A percentile compares a stretch with the other conserved stretches of the same genome.
Conservation (phyloP, 257 asterid genomes). For the Nicotiana knightiana region DNA sequence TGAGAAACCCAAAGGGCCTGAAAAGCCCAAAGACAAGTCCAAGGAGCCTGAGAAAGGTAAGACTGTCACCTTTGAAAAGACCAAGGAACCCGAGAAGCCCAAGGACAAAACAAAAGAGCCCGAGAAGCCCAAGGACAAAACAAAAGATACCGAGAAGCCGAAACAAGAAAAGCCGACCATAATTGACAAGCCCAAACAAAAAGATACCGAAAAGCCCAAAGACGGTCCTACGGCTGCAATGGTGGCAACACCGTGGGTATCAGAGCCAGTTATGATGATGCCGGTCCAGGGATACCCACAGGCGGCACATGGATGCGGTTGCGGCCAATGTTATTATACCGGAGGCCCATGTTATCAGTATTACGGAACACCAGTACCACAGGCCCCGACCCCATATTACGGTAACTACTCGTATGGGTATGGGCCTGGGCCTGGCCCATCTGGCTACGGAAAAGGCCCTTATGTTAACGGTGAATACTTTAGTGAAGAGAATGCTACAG, state of each 20-base stretch:
- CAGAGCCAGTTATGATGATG: slow-evolving; percentile 18
- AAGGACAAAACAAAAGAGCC: slow-evolving; percentile 22
- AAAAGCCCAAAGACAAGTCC: slow-evolving; percentile 26
- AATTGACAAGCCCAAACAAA: background rate
- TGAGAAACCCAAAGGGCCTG: slow-evolving; percentile 18
- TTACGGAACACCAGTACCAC: slow-evolving; percentile 41
- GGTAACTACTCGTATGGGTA: slow-evolving; percentile 26
- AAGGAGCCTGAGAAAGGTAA: slow-evolving; percentile 20
- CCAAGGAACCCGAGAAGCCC: slow-evolving; percentile 31
- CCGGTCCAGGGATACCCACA: slow-evolving; percentile 43
- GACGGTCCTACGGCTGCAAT: background rate
- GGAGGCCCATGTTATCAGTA: slow-evolving; percentile 49
- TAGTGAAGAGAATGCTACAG: slow-evolving; percentile 45
- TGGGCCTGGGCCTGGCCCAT: slow-evolving; percentile 11
- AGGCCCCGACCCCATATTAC: slow-evolving; percentile 24
- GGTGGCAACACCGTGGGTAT: slow-evolving; percentile 15
- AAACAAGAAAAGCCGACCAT: background rate
- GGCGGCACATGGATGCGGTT: slow-evolving; percentile 22
- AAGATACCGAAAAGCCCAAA: background rate
- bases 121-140: slow-evolving; percentile 19
- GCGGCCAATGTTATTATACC: slow-evolving; percentile 34
- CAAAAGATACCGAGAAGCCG: slow-evolving; percentile 19
- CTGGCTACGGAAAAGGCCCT: slow-evolving; percentile 22
- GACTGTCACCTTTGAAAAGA: slow-evolving; percentile 4
- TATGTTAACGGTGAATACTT: slow-evolving; percentile 36